Conservation (phyloP, 139 green algal genomes). For the Edaphochlamys debaryana region DNA sequence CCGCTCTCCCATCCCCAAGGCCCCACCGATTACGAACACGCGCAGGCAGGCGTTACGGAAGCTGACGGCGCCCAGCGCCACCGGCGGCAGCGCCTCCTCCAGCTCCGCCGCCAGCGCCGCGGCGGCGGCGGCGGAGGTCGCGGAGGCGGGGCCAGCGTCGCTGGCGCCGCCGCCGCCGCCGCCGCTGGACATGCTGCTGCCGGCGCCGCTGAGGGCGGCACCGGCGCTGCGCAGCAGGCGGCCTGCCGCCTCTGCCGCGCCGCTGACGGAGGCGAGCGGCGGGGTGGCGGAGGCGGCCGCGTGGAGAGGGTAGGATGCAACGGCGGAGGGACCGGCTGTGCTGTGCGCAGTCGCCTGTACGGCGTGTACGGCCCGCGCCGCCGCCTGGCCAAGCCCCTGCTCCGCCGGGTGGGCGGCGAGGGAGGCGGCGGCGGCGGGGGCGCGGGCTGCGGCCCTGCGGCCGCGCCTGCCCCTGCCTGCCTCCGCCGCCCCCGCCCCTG, state of each 20-base stretch:
- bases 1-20: background rate
- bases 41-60: conserved; percentile 42
- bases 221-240: background rate
- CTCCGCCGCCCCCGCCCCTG: background rate
- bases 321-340: no score
- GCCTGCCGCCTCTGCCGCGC: background rate
- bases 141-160: background rate
- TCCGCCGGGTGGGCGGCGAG: no score
- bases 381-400: background rate
- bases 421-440: background rate
- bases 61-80: conserved; percentile 57
- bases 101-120: conserved; percentile 13
- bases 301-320: no score
- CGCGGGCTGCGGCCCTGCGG: background rate
- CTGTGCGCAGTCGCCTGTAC: no score
- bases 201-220: background rate
- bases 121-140: background rate
- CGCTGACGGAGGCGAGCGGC: conserved; percentile 21
- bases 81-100: conserved; percentile 52
- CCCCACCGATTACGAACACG: conserved; percentile 41
- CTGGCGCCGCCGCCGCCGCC: background rate
- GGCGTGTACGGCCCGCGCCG: no score
- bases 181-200: no score
- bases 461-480: conserved; percentile 29
- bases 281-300: background rate